Conservation (phyloP, 768 basidiomycete species). For the Naganishia antarctica region DNA sequence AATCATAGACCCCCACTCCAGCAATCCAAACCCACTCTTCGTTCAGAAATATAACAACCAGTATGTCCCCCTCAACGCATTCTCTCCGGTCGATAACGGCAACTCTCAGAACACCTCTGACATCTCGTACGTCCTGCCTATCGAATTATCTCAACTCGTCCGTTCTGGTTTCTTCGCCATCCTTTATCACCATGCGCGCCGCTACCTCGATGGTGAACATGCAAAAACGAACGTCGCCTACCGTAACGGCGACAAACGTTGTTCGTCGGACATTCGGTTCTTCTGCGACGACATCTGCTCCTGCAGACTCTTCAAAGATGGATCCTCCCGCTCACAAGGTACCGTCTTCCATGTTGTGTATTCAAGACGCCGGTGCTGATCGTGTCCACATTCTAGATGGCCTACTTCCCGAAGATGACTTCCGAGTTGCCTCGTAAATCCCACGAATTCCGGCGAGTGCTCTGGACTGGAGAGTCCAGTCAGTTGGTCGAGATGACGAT, state of each 20-base stretch:
- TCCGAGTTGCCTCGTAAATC: constrained; percentile 42
- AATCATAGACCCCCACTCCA: no score
- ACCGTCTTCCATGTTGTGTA: background rate
- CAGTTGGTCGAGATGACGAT: constrained; percentile 52
- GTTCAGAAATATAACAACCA: constrained; percentile 22
- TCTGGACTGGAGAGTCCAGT: constrained; percentile 48
- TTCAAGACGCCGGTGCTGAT: background rate
- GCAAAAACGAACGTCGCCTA: constrained; percentile 6
- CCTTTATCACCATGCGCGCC: constrained; percentile 16
- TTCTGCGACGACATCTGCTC: background rate
- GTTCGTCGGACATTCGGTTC: constrained; percentile 10
- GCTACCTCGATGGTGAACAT: constrained; percentile 13
- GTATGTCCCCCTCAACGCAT: constrained; percentile 22
- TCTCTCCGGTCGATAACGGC: constrained; percentile 15
- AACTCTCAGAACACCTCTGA: constrained; percentile 20
- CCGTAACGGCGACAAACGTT: background rate
- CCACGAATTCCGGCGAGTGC: constrained; percentile 48
- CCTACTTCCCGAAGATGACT: constrained; percentile 45
- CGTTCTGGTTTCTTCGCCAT: constrained; percentile 4
- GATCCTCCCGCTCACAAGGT: constrained; percentile 42
- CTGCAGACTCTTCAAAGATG: constrained; percentile 30
- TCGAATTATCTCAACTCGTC: constrained; percentile 8
- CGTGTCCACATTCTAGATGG: constrained; percentile 33
- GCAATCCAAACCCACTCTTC: background rate
- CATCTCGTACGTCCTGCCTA: constrained; percentile 22